These are phyloP conservation scores for Atkinsonella texensis DNA, from an alignment of 2,329 filamentous ascomycete species.

Conservation along the genomic window DNA sequence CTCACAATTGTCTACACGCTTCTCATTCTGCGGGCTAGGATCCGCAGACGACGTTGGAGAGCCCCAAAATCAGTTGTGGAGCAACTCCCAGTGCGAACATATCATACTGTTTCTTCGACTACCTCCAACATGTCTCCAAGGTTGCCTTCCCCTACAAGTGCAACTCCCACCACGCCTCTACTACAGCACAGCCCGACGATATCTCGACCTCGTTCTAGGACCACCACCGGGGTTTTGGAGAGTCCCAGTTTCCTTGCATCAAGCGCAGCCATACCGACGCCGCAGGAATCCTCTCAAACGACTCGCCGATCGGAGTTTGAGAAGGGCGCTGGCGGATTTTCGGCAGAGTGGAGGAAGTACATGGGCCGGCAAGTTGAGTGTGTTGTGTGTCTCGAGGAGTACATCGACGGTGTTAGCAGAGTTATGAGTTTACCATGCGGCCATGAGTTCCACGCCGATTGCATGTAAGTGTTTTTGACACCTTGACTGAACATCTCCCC, in stretches of 20 bases:
- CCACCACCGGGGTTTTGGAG: slow-evolving; percentile 48
- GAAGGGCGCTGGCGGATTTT: slow-evolving; percentile 30
- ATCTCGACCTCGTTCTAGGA: slow-evolving; percentile 51
- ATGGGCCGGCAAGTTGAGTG: slow-evolving; percentile 70
- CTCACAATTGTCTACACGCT: slow-evolving; percentile 87
- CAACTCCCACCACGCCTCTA: slow-evolving; percentile 69
- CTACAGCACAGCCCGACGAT: slow-evolving; percentile 46
- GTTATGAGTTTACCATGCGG: slow-evolving; percentile 97
- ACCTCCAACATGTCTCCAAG: slow-evolving; percentile 41
- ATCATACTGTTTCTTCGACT: slow-evolving; percentile 64
- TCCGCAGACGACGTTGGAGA: slow-evolving; percentile 81
- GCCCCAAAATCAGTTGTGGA: slow-evolving; percentile 97
- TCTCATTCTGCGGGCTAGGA: slow-evolving; percentile 74
- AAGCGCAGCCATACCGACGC: slow-evolving; percentile 28
- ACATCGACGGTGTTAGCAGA: slow-evolving; percentile 81
- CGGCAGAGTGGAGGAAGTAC: slow-evolving; percentile 50
- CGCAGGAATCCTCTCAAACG: slow-evolving; percentile 20
- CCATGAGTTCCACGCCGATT: slow-evolving; percentile 94
- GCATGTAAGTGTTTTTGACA: slow-evolving; percentile 66
- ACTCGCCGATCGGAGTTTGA: slow-evolving; percentile 30
- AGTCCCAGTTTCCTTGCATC: slow-evolving; percentile 32
- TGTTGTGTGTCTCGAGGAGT: slow-evolving; percentile 93
- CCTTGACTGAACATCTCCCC: no score
- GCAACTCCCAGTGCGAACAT: slow-evolving; percentile 85
- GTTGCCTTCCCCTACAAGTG: slow-evolving; percentile 49